Conservation (phyloP, 83 land plant species). For the Picea abies region DNA sequence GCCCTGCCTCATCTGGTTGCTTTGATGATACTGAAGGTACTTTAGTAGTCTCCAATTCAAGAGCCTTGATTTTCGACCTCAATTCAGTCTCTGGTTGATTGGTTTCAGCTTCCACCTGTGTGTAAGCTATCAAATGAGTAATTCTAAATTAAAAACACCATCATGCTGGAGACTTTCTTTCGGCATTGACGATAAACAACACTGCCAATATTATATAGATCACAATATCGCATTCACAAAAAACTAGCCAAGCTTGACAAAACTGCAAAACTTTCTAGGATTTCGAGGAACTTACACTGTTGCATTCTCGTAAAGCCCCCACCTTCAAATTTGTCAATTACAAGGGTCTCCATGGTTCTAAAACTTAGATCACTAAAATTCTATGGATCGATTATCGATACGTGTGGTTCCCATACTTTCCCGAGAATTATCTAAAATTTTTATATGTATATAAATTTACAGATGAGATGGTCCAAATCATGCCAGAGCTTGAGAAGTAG, state of each 20-base stretch:
- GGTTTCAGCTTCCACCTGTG: conserved; percentile 60
- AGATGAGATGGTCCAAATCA: background rate
- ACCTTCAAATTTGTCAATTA: background rate
- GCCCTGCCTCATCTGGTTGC: conserved; percentile 56
- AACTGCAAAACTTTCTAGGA: background rate
- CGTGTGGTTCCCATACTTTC: background rate
- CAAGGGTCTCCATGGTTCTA: background rate
- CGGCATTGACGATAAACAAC: background rate
- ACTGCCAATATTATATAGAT: background rate
- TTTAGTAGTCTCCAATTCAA: conserved; percentile 60
- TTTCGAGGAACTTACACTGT: background rate
- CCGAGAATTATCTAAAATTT: background rate
- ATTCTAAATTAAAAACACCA: background rate
- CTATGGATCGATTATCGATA: background rate
- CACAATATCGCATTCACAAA: background rate
- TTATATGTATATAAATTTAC: background rate
- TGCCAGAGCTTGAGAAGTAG: background rate
- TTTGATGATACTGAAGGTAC: conserved; percentile 44
- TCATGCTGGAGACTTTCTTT: background rate
- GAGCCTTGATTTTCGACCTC: conserved; percentile 67
- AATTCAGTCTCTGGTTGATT: conserved; percentile 69
- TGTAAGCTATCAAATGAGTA: background rate
- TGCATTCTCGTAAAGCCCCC: background rate
- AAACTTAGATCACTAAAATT: background rate
- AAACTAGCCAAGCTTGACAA: background rate